Base-by-base conservation (phyloP, 305 asterid species). In the Fraxinus xanthoxyloides region DNA sequence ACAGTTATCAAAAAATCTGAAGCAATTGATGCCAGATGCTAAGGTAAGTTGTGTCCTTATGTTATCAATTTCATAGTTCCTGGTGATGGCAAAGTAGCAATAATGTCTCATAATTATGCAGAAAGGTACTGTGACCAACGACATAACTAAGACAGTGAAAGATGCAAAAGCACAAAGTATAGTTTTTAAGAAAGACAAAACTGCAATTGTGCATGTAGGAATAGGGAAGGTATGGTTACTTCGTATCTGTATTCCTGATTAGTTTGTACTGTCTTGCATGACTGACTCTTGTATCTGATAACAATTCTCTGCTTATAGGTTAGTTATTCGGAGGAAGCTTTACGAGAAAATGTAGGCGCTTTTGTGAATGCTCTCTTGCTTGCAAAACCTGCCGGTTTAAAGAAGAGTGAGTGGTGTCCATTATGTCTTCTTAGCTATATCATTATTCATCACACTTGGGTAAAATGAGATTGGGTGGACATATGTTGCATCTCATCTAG, bases 181-280 rank as follows among this genome's bases (percentile, higher is more conserved):
- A 80, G 89, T 87, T 77, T 96, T 94, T 91, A 92, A 92, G 86
- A 96, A 96, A 86, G 99, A 96, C 82, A 96, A 94, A 90, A 91
- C 97, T 85, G 99, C 99, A 82, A 94, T 96, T 77, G 98, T 94
- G 84, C 99, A 96, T 83, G 97, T 90, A 59, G 97, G 97, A 72
- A 87, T 96, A 21, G 99, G 99, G 84, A 94, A 96, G 99, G 99
- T 94, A 86, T 81, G 61, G 67, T 75, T 75, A 5, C 69, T 67
- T 35, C 34, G 63, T 74, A 28, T 43, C 72, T 30, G 35, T 15
- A 75, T 79, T n/a, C 28, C 65, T 56, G 28, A 23, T 48, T 59
- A 30, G 28, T 36, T 59, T 77, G 21, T 76, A 32, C 65, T 72
- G 35, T 79, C 54, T 70, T 73, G 59, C 73, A 67, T 43, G 80